These are phyloP conservation scores for Thelephora terrestris DNA, from an alignment of 1,284 basidiomycete genomes.

Conservation along the genomic window DNA sequence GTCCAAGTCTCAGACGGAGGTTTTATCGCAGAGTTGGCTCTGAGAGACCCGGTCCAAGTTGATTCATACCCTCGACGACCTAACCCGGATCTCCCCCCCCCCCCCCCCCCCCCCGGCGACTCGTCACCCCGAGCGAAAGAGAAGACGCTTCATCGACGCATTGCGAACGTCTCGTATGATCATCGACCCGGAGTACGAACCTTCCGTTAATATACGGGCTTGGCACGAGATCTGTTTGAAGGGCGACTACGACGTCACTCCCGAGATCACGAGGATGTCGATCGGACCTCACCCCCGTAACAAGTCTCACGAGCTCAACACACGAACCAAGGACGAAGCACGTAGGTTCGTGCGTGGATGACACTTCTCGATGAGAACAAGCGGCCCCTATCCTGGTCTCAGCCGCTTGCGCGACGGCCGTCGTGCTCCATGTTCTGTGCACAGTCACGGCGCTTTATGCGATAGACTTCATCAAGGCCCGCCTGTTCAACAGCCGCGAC, in stretches of 20 bases:
- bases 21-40: constrained; percentile 22
- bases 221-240: constrained; percentile 6
- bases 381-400: too few species aligned
- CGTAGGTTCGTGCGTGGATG: too few species aligned
- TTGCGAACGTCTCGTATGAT: constrained; percentile 18
- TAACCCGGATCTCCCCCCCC: constrained; percentile 1
- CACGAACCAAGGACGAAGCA: too few species aligned
- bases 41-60: constrained; percentile 25
- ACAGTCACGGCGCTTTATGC: constrained; percentile 26
- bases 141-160: constrained; percentile 21
- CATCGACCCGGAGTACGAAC: constrained; percentile 18
- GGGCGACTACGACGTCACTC: background rate
- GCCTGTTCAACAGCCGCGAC: constrained; percentile 20
- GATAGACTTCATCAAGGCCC: constrained; percentile 21
- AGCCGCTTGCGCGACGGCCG: constrained; percentile 11
- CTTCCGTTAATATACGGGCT: background rate
- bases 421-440: constrained; percentile 28
- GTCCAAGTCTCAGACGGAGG: constrained; percentile 21
- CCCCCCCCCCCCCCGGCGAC: too few species aligned
- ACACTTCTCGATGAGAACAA: too few species aligned
- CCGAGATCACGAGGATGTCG: constrained; percentile 1
- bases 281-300: background rate
- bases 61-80: constrained; percentile 21
- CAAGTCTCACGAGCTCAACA: background rate
- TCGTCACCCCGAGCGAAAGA: constrained; percentile 22